These are phyloP conservation scores for Vishniacozyma victoriae DNA, from an alignment of 768 basidiomycete species.

Conservation along the genomic window DNA sequence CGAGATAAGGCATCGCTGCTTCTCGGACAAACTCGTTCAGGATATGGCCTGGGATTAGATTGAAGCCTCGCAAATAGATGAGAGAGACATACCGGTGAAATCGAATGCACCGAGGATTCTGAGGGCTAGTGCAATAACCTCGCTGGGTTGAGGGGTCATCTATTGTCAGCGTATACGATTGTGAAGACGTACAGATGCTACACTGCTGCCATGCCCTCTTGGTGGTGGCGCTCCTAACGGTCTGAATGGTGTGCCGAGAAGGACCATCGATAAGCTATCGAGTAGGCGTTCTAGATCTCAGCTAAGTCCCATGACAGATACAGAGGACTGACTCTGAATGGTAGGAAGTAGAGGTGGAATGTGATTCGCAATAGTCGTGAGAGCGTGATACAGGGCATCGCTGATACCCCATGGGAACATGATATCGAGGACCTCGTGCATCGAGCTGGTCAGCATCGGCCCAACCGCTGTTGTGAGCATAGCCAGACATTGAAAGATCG, in stretches of 20 bases:
- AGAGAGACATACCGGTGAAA: constrained; percentile 66
- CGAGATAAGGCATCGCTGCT: constrained; percentile 85
- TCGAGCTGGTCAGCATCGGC: constrained; percentile 85
- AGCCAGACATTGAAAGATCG: constrained; percentile 94
- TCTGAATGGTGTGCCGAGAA: constrained; percentile 79
- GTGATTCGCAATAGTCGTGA: constrained; percentile 73
- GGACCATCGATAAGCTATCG: constrained; percentile 70
- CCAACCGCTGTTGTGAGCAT: constrained; percentile 95
- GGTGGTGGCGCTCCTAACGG: constrained; percentile 77
- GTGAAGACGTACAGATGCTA: constrained; percentile 23
- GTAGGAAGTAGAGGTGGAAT: constrained; percentile 86
- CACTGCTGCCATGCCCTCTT: constrained; percentile 47
- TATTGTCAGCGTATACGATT: constrained; percentile 16
- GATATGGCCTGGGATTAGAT: constrained; percentile 61
- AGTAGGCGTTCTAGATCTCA: constrained; percentile 68
- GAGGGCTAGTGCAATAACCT: constrained; percentile 69
- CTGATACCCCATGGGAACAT: constrained; percentile 94
- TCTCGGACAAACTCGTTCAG: constrained; percentile 92
- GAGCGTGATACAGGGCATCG: constrained; percentile 75
- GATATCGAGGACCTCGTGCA: constrained; percentile 92
- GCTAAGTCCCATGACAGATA: background rate
- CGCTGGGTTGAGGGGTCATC: constrained; percentile 36
- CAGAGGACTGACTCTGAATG: constrained; percentile 62
- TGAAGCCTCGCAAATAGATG: background rate
- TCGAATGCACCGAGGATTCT: constrained; percentile 85